Evolutionary conservation across 1,284 basidiomycete genomes (phyloP).

Genomic region (Ustilago nuda): DNA sequence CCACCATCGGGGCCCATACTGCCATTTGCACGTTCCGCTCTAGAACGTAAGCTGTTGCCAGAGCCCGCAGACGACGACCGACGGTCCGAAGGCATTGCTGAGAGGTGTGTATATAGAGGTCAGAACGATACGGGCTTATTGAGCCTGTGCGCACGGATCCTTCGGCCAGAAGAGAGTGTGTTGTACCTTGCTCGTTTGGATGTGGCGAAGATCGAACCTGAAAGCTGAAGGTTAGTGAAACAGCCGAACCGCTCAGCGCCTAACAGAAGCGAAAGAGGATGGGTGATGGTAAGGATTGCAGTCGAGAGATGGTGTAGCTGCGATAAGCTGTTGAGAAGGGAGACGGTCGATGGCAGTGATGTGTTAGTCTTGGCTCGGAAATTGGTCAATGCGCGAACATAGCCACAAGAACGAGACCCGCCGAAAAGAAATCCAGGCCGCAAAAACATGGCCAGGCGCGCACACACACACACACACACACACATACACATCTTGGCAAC

Average conservation of each 20-base stretch:
- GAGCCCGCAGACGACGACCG: constrained; percentile 52
- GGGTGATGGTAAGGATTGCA: neutral
- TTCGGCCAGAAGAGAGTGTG: neutral
- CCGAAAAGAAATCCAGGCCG: constrained; percentile 3
- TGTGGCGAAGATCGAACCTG: neutral
- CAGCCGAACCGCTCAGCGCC: neutral
- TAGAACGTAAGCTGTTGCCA: constrained; percentile 48
- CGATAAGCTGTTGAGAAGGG: neutral
- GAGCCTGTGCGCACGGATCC: neutral
- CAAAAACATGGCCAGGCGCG: neutral
- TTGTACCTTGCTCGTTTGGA: neutral
- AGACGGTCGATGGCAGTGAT: neutral
- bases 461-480: no score
- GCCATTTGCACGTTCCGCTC: constrained; percentile 39
- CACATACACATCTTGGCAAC: no score
- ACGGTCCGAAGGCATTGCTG: constrained; percentile 52
- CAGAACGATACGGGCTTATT: neutral
- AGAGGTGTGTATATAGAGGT: neutral
- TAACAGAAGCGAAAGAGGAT: neutral
- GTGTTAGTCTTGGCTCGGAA: constrained; percentile 15
- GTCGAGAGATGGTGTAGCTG: neutral
- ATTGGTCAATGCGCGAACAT: constrained; percentile 27
- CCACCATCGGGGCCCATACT: constrained; percentile 60
- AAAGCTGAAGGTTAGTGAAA: neutral
- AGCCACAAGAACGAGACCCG: neutral